Evolutionary conservation across 176 grass and related monocot species (phyloP), one percentile per base, ranked within the genome.

Genomic region (Dactylis glomerata): DNA sequence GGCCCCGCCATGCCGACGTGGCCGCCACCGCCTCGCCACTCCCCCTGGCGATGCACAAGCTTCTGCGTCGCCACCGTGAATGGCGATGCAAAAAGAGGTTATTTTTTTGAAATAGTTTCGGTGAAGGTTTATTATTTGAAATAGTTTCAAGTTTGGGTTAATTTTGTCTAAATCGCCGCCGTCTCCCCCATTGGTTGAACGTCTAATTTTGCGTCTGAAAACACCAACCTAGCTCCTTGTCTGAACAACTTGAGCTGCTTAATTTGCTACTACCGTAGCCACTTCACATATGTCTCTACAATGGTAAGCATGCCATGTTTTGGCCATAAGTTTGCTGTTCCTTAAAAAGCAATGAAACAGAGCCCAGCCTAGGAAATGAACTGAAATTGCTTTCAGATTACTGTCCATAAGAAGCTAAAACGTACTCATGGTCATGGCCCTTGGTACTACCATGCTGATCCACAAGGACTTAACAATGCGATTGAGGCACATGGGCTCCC

Each of bases 271-370:
- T 30, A 56, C 37, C 37, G 67, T 45, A 59, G 36, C 23, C 75
- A 31, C 61, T 62, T 82, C 27, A 76, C 46, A 24, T 77, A 36
- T 73, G 62, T 86, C 76, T 46, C 46, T 49, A 68, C 58, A 67
- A 68, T 38, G 49, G 59, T 19, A 32, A 68, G 19, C 82, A 75
- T 20, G 28, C 5, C 88, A 86, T 86, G 69, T 86, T 86, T 42
- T 52, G 10, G 65, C 2, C 66, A 76, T 45, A 76, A 70, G 22
- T 57, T 82, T 13, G 65, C 3, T 46, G 66, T 83, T 23, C 59
- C 77, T 49, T 51, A 11, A 74, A 11, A 74, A 37, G 76, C 44
- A 73, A 66, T 8, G 65, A 64, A 64, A n/a, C 31, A 59, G 8
- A 22, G 19, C 34, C 56, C 14, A 69, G 24, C 50, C 61, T 77